Conservation (phyloP, 163 green algal genomes). For the Scenedesmus sp. region DNA sequence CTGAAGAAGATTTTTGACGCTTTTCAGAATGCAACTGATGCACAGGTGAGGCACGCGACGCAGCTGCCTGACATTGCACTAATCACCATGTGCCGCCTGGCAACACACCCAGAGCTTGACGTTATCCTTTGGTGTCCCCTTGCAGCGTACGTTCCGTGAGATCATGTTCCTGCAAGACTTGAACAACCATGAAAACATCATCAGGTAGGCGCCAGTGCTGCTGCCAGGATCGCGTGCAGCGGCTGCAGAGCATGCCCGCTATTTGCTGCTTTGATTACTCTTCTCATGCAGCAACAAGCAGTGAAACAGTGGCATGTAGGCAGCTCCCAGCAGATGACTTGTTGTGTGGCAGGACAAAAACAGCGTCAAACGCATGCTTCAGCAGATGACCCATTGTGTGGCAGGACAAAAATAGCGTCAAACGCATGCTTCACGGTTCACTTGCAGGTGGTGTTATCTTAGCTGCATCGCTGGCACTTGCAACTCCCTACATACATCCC, state of each 20-base stretch:
- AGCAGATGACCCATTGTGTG: neutral
- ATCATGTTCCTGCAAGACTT: conserved; percentile 99
- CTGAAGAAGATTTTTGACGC: conserved; percentile 99
- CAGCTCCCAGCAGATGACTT: neutral
- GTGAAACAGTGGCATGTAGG: neutral
- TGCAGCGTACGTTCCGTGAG: conserved; percentile 97
- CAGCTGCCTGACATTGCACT: neutral
- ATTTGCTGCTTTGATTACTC: neutral
- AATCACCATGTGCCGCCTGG: neutral
- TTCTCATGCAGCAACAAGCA: neutral
- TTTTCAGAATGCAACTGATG: conserved; percentile 98
- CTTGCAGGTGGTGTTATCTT: neutral
- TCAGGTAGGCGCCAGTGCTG: conserved; percentile 76
- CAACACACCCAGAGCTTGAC: neutral
- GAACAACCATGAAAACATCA: conserved; percentile 98
- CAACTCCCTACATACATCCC: neutral
- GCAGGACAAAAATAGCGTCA: neutral
- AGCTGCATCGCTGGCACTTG: neutral
- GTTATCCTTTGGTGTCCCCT: neutral
- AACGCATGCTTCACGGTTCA: neutral
- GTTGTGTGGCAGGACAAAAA: too few species aligned
- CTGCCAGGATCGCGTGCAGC: neutral
- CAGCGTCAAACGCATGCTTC: too few species aligned
- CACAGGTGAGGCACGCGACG: conserved; percentile 80
- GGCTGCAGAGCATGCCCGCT: neutral